These are phyloP conservation scores for Penicillium sp. DNA, from an alignment of 2,329 filamentous ascomycete species.

Conservation along the genomic window DNA sequence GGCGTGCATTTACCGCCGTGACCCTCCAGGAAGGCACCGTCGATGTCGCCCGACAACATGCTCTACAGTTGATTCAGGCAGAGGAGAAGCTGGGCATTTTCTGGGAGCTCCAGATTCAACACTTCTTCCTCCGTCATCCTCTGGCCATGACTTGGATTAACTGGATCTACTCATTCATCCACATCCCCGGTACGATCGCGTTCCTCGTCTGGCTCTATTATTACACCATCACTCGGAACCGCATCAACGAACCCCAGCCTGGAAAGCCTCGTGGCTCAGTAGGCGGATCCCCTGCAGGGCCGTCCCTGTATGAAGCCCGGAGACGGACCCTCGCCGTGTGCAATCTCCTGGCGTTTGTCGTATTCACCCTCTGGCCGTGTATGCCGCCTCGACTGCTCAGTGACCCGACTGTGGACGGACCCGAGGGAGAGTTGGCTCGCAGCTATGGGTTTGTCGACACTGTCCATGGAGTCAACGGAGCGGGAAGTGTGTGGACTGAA, in stretches of 20 bases:
- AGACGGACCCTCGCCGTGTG: conserved; percentile 55
- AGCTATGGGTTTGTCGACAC: conserved; percentile 58
- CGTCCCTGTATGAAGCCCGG: conserved; percentile 53
- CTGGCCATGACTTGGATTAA: conserved; percentile 64
- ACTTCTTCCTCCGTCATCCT: conserved; percentile 52
- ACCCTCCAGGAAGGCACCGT: conserved; percentile 65
- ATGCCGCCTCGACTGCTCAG: conserved; percentile 58
- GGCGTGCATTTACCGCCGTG: conserved; percentile 65
- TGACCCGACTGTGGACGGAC: conserved; percentile 51
- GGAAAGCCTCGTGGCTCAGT: conserved; percentile 35
- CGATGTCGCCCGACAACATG: conserved; percentile 63
- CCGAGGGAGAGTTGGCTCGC: conserved; percentile 55
- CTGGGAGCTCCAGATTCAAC: conserved; percentile 60
- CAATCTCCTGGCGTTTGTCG: conserved; percentile 56
- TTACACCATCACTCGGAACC: conserved; percentile 61
- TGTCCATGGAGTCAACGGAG: conserved; percentile 54
- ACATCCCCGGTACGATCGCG: conserved; percentile 70
- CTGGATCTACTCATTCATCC: conserved; percentile 70
- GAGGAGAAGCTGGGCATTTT: conserved; percentile 63
- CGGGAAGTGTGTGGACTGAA: conserved; percentile 66
- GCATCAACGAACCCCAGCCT: conserved; percentile 39
- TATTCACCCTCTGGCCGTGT: conserved; percentile 58
- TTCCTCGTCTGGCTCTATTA: conserved; percentile 66
- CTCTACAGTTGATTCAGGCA: conserved; percentile 62
- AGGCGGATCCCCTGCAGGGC: conserved; percentile 45